Conservation (phyloP, 305 asterid genomes). For the Lippia alba region DNA sequence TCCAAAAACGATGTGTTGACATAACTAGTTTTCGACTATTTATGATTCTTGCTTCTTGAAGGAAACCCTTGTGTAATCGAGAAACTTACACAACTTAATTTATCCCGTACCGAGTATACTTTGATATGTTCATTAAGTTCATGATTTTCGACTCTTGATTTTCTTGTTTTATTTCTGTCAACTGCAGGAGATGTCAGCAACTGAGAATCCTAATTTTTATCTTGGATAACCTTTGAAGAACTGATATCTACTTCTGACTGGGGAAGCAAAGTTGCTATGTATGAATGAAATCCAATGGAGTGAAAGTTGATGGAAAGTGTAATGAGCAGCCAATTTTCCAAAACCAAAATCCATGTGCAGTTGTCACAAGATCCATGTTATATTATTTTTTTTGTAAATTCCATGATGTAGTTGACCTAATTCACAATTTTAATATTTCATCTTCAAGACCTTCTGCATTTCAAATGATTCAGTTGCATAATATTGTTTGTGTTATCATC, state of each 20-base stretch:
- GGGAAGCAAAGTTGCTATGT: not conserved
- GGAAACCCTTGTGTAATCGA: not conserved
- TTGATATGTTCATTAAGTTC: not conserved
- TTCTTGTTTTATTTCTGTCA: conserved; percentile 14
- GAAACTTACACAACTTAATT: too few species aligned
- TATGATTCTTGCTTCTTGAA: not conserved
- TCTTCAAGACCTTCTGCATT: not conserved
- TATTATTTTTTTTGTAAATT: conserved; percentile 14
- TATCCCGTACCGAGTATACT: not conserved
- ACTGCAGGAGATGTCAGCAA: conserved; percentile 43
- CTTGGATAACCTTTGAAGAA: not conserved
- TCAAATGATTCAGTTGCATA: not conserved
- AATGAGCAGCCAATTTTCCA: not conserved
- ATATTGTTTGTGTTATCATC: not conserved
- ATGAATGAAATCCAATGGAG: conserved; percentile 1
- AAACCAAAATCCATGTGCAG: not conserved
- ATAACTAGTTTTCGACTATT: not conserved
- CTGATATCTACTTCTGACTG: not conserved
- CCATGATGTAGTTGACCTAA: not conserved
- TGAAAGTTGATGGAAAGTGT: not conserved
- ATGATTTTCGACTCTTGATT: not conserved
- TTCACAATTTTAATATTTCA: not conserved
- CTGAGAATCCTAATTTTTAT: conserved; percentile 5
- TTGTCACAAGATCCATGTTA: not conserved
- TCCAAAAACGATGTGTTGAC: not conserved